These are phyloP conservation scores for Melaleuca quinquenervia DNA, from an alignment of 345 rosid species.

Conservation along the genomic window DNA sequence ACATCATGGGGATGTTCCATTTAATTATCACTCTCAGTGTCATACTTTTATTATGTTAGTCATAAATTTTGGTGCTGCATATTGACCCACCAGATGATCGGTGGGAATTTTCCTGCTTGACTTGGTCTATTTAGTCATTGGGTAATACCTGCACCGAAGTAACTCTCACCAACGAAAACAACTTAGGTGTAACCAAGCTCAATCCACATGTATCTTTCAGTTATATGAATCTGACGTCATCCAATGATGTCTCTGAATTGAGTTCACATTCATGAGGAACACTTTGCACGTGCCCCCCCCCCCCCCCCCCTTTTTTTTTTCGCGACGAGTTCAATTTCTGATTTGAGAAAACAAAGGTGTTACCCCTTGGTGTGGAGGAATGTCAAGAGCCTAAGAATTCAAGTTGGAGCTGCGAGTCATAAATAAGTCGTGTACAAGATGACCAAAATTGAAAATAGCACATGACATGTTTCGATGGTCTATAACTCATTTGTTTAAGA, in stretches of 20 bases:
- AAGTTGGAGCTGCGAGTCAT: not conserved
- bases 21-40: not conserved
- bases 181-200: not conserved
- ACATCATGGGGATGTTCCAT: not conserved
- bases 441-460: not conserved
- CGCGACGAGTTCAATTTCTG: not conserved
- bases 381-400: not conserved
- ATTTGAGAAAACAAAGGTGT: not conserved
- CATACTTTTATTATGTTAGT: not conserved
- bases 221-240: not conserved
- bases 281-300: not conserved
- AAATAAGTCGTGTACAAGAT: not conserved
- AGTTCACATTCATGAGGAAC: not conserved
- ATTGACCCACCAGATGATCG: not conserved
- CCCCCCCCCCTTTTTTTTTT: not conserved
- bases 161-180: not conserved
- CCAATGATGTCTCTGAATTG: not conserved
- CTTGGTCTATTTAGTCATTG: not conserved
- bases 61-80: not conserved
- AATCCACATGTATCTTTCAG: not conserved
- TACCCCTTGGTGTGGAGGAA: not conserved
- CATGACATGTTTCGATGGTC: rapidly evolving
- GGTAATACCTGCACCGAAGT: too few relatives aligned
- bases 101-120: not conserved
- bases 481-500: not conserved